phyloP scores from a whole-genome alignment of 108 stramenopile genomes.

The Cylindrotheca fusiformis region DNA sequence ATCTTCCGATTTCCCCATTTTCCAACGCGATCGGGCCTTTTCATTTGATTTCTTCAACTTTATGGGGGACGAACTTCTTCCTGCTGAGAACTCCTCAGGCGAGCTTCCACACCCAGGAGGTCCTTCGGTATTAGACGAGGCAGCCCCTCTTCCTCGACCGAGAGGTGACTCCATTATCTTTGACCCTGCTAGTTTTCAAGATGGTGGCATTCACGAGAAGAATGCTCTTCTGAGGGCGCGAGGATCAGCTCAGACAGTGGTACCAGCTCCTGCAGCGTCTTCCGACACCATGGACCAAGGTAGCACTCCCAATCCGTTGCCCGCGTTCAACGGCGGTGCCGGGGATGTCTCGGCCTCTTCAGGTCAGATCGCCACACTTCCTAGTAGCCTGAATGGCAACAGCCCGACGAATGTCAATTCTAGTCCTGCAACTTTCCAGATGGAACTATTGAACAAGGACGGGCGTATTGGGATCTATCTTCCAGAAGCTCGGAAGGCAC shows the following conservation, averaged over 20 bases:
- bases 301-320: neutral
- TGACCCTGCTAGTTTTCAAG: conserved; percentile 83
- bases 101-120: conserved; percentile 2
- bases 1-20: conserved; percentile 20
- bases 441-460: conserved; percentile 86
- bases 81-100: conserved; percentile 25
- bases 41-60: conserved; percentile 90
- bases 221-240: conserved; percentile 49
- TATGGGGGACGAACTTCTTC: conserved; percentile 63
- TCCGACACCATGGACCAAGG: neutral
- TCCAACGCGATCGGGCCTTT: conserved; percentile 68
- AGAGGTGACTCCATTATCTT: conserved; percentile 92
- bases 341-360: neutral
- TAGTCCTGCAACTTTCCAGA: conserved; percentile 53
- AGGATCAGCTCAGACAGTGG: neutral
- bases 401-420: neutral
- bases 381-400: conserved; percentile 29
- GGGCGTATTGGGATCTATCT: conserved; percentile 94
- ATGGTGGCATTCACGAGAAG: conserved; percentile 88
- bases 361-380: conserved; percentile 57
- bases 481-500: conserved; percentile 85
- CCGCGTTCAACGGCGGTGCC: neutral
- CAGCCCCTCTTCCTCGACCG: conserved; percentile 33
- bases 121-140: neutral
- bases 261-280: neutral